These are phyloP conservation scores for Lanmaoa rubissima DNA, from an alignment of 768 basidiomycete genomes.

Conservation along the genomic window DNA sequence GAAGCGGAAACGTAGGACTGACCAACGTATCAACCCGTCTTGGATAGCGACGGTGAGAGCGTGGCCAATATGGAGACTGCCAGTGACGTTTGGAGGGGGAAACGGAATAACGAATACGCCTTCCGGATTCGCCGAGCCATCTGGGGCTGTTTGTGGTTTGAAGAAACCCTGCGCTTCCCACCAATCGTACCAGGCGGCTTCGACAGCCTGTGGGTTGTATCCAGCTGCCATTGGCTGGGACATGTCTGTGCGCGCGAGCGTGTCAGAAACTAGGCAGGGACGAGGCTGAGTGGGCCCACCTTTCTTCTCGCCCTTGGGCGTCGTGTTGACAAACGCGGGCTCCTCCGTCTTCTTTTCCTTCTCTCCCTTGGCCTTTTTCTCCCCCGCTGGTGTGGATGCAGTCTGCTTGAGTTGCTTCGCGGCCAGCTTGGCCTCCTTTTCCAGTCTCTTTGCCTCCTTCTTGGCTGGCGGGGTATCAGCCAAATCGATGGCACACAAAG, in stretches of 20 bases:
- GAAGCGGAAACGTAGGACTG: conserved; percentile 22
- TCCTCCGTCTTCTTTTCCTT: conserved; percentile 73
- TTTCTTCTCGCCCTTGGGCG: conserved; percentile 92
- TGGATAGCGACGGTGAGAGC: conserved; percentile 90
- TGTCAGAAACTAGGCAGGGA: not conserved
- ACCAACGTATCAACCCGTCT: conserved; percentile 88
- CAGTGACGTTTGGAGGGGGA: conserved; percentile 97
- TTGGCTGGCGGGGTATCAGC: conserved; percentile 50
- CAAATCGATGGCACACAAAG: not conserved
- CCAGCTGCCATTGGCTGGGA: conserved; percentile 85
- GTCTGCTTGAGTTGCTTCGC: conserved; percentile 53
- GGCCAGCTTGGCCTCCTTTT: conserved; percentile 76
- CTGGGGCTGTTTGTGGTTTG: conserved; percentile 61
- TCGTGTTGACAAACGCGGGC: conserved; percentile 80
- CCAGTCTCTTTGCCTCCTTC: conserved; percentile 80
- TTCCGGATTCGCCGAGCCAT: conserved; percentile 59
- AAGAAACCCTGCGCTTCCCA: conserved; percentile 92
- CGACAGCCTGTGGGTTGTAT: conserved; percentile 94
- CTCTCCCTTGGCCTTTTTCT: conserved; percentile 74
- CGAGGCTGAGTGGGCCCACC: conserved; percentile 42
- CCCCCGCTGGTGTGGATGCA: conserved; percentile 39
- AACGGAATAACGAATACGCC: conserved; percentile 82
- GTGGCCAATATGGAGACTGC: conserved; percentile 93
- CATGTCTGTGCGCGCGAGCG: conserved; percentile 54
- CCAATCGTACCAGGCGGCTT: conserved; percentile 98